Base-by-base conservation (phyloP, 371 early-diverging fungal genomes). In the Zancudomyces culisetae region DNA sequence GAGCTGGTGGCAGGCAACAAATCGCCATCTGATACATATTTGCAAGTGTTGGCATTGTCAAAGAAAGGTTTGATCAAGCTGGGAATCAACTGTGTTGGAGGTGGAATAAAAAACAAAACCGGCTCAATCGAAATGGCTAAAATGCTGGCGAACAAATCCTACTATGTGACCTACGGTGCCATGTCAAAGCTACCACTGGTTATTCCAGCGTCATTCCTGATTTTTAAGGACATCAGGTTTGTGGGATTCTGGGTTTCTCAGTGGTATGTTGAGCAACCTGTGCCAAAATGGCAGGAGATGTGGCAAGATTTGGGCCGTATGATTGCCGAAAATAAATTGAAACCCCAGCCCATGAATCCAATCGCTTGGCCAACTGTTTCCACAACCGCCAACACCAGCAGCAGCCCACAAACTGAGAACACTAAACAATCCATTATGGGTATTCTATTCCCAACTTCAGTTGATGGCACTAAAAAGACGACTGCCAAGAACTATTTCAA, bases 81-180 rank as follows among this genome's bases (percentile, higher is more conserved):
- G 29, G 94, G 79, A 0, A 69, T 96, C 3, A 93, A 96, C 58
- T 86, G 91, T 61, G 91, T 92, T 2, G 90, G 95, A 2, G 97
- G 97, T 8, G n/a, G n/a, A n/a, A n/a, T n/a, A n/a, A n/a, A n/a
- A n/a, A n/a, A n/a, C n/a, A n/a, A n/a, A n/a, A 78, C 83, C 49
- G 62, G 65, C 19, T 81, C 90, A 2, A 77, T 81, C 21, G 80
- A 80, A 43, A 69, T 93, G 74, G 79, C 82, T 1, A 75, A 81
- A 45, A 62, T 70, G 49, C 51, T 87, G 23, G 65, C 72, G 64
- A 69, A 62, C 56, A 70, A 30, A 8, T 10, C 42, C 10, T 18
- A 1, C 6, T n/a, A 63, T 54, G 76, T 84, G 6, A 83, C 80
- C 19, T 87, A 87, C 56, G 93, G 97, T 19, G 92, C 83, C 27